phyloP scores from a whole-genome alignment of 2,329 filamentous ascomycete species.

The Xylariaceae sp. region DNA sequence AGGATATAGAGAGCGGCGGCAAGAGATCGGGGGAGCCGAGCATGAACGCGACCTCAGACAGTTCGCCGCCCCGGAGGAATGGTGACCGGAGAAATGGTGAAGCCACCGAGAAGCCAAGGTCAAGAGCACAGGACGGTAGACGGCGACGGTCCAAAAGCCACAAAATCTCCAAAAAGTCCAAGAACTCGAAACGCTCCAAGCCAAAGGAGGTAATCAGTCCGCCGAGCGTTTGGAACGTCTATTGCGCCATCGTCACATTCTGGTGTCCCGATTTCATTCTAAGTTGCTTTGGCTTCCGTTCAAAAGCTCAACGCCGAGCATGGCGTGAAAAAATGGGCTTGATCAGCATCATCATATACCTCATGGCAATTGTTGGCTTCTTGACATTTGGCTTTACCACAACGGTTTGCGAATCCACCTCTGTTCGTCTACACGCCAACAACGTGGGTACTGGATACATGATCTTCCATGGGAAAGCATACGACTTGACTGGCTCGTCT shows the following conservation, averaged over 20 bases:
- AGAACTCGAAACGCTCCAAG: conserved; percentile 48
- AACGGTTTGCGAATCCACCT: conserved; percentile 73
- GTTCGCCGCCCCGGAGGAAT: conserved; percentile 37
- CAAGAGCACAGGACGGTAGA: conserved; percentile 32
- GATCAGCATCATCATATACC: conserved; percentile 84
- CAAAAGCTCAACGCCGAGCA: conserved; percentile 82
- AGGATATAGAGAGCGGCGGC: conserved; percentile 67
- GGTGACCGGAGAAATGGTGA: conserved; percentile 33
- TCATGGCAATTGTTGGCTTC: conserved; percentile 88
- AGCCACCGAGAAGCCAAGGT: conserved; percentile 36
- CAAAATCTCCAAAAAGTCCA: conserved; percentile 60
- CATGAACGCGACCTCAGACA: conserved; percentile 44
- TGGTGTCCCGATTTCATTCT: conserved; percentile 87
- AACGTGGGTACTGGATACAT: conserved; percentile 78
- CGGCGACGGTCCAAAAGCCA: conserved; percentile 46
- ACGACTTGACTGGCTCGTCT: conserved; percentile 70
- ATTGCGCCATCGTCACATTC: conserved; percentile 90
- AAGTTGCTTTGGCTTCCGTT: conserved; percentile 77
- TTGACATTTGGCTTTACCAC: conserved; percentile 95
- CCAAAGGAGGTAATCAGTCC: conserved; percentile 66
- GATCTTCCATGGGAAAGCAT: conserved; percentile 93
- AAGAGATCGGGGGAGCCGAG: conserved; percentile 47
- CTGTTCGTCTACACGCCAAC: conserved; percentile 74
- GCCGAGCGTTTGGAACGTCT: conserved; percentile 89
- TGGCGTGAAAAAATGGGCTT: conserved; percentile 99